Evolutionary conservation across 257 asterid genomes (phyloP), one percentile per base, ranked within the genome.

Genomic region (Nicotiana tabacum): DNA sequence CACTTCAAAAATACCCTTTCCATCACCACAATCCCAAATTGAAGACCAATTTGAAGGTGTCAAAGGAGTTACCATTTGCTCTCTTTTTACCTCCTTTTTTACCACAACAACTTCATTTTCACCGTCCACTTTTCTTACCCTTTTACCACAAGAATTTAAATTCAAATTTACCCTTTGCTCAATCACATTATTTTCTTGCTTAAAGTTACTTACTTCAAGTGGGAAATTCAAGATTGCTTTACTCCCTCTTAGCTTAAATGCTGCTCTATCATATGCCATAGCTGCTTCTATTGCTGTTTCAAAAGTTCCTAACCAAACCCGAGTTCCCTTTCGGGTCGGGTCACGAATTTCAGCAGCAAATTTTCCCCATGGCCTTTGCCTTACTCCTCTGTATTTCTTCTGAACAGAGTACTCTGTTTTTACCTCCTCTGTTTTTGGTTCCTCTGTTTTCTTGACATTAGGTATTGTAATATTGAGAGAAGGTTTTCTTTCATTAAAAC

Each of bases 31-130:
- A 72, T 92, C 97, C 99, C 97, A 95, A 83, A 94, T 91, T 6
- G 97, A 81, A 85, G 85, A 89, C 99, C 99, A 95, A 72, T 86
- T 92, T 2, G 99, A 92, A 90, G 98, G 99, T 90, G 99, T 95
- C 61, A 94, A 86, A 0, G 99, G 98, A 51, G 82, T 83, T 0
- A 88, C 88, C 70, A 89, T 80, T 9, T 78, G 85, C 61, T 86
- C 89, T 82, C 77, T 95, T 85, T 88, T 87, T 9, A 87, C 89
- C 66, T 66, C 89, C 62, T 90, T 90, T 77, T 65, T 85, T 83
- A 83, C 84, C 30, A 82, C 83, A 48, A 81, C 83, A 39, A 84
- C 90, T 24, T 85, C 84, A 4, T 58, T n/a, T 80, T 43, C 90
- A 8, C 1, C 51, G 39, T 67, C 85, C 51, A 62, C 27, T 13